Evolutionary conservation across 345 rosid genomes (phyloP), one percentile per base, ranked within the genome.

Genomic region (Adansonia digitata): DNA sequence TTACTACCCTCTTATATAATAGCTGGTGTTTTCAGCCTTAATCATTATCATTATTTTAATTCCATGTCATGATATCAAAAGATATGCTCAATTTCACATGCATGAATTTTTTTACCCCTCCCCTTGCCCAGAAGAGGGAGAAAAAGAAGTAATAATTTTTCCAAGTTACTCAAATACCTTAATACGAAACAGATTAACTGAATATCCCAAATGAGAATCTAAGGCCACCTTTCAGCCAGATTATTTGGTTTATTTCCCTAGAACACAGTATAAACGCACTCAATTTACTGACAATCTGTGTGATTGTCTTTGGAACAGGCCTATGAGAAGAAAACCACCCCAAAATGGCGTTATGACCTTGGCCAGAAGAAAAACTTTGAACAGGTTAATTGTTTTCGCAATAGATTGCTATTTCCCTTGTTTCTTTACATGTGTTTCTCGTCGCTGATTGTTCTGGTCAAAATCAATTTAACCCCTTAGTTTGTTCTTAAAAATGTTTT

Each of bases 261-360:
- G 27, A 24, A 43, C 37, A 35, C 24, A 43, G 35, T 24, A 13
- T 42, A 72, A 57, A 57, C 9, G 51, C n/a, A 18, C 43, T 73
- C 55, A 43, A 59, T 63, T 72, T 64, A 18, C 67, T 75, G 46
- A 78, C 56, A 0, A 37, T 31, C 26, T 72, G 31, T 72, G 48
- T 48, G 61, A 4, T 74, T 49, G 24, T 73, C 60, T 72, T 77
- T 55, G 81, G 74, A 53, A 71, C 80, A 95, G 99, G 99, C 99
- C 22, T 95, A 93, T 84, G 99, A 95, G 86, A 95, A 95, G 91
- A 95, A 90, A 80, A 88, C 87, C 74, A 83, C 91, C 68, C 87
- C 90, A 59, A 93, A 88, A 79, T 95, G 98, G 99, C 96, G 92
- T 17, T 95, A 91, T 75, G 99, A 95, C 79, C 94, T 95, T 34